A percentile compares a stretch with the other conserved stretches of the same genome.
These are phyloP conservation scores for Termitomyces sp. DNA, from an alignment of 768 basidiomycete genomes.

Conservation along the genomic window DNA sequence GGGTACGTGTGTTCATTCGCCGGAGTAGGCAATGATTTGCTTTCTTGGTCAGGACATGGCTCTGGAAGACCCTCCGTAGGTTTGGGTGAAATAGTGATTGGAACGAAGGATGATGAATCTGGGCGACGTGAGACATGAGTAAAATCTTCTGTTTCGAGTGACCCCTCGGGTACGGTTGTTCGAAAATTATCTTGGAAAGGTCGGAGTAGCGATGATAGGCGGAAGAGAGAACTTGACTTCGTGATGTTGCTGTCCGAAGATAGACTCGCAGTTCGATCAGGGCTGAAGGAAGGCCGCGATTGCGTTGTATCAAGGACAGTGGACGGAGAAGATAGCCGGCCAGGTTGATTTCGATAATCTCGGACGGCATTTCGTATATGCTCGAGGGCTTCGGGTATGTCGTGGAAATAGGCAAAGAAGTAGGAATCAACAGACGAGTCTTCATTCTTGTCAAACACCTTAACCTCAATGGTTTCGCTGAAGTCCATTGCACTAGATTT, in stretches of 20 bases:
- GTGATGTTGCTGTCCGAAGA: constrained; percentile 24
- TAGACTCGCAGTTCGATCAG: constrained; percentile 36
- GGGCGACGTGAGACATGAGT: constrained; percentile 61
- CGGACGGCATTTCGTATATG: constrained; percentile 78
- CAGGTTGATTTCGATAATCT: constrained; percentile 36
- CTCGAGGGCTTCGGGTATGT: constrained; percentile 69
- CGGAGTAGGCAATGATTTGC: constrained; percentile 18
- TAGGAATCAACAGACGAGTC: constrained; percentile 79
- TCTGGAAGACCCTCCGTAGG: constrained; percentile 11
- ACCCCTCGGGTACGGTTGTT: constrained; percentile 21
- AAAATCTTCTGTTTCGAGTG: constrained; percentile 52
- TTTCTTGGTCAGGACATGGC: constrained; percentile 4
- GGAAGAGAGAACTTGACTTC: constrained; percentile 45
- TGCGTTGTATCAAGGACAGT: constrained; percentile 57
- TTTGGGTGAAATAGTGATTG: constrained; percentile 43
- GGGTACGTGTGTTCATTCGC: constrained; percentile 68
- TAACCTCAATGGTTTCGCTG: constrained; percentile 93
- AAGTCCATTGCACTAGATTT: constrained; percentile 89
- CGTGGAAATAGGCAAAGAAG: constrained; percentile 93
- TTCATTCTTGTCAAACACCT: constrained; percentile 80
- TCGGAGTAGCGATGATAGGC: constrained; percentile 57
- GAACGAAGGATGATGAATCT: constrained; percentile 53
- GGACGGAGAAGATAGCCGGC: constrained; percentile 23
- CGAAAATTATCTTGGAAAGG: constrained; percentile 44
- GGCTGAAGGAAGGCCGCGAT: constrained; percentile 26